phyloP scores from a whole-genome alignment of 345 rosid species.

The Raphanus raphanistrum region DNA sequence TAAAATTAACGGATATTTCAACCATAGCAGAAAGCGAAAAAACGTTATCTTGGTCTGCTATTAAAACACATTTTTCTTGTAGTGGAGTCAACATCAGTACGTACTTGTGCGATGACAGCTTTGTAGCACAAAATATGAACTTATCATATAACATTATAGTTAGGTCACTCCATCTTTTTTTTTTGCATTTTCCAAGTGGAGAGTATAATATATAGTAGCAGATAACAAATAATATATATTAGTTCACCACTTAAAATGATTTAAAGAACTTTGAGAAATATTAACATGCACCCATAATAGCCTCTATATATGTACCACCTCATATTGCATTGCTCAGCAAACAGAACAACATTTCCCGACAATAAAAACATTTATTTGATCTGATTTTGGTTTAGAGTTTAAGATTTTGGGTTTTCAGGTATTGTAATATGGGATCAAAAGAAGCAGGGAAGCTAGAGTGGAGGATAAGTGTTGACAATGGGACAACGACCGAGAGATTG shows the following conservation, averaged over 20 bases:
- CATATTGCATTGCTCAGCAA: slow-evolving; percentile 30
- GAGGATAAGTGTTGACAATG: slow-evolving; percentile 53
- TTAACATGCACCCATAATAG: no score
- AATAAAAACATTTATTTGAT: slow-evolving; percentile 1
- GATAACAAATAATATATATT: slow-evolving; percentile 15
- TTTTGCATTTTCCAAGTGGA: slow-evolving; percentile 21
- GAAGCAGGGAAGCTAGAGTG: slow-evolving; percentile 51
- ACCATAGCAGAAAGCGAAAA: no score
- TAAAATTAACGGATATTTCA: no score
- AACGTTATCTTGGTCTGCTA: no score
- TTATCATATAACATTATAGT: slow-evolving; percentile 17
- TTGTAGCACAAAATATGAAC: slow-evolving; percentile 12
- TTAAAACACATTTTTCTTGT: no score
- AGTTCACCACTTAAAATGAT: slow-evolving; percentile 13
- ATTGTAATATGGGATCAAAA: slow-evolving; percentile 38
- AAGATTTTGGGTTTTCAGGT: neutral
- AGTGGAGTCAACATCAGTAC: slow-evolving; percentile 37
- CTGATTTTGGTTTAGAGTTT: neutral
- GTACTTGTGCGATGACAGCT: slow-evolving; percentile 35
- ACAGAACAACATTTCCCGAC: neutral
- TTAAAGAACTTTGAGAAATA: slow-evolving; percentile 20
- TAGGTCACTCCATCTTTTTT: slow-evolving; percentile 18
- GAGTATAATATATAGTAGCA: slow-evolving; percentile 7
- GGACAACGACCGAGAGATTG: slow-evolving; percentile 36
- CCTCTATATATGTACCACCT: slow-evolving; percentile 30